Evolutionary conservation across 306 rosid species (phyloP), one percentile per base, ranked within the genome.

Genomic region (Inga laurina): DNA sequence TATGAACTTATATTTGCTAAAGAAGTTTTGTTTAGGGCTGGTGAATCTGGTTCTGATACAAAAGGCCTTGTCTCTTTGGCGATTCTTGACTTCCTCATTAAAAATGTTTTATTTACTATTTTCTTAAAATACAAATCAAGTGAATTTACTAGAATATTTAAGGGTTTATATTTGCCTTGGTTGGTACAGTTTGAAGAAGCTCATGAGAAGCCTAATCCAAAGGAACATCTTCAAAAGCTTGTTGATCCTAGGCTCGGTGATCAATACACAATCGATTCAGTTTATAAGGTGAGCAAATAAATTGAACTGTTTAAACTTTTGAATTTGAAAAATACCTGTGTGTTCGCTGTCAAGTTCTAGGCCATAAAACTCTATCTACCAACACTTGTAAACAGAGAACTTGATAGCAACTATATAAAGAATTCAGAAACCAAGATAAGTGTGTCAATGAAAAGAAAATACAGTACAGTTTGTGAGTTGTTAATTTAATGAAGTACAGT

Each of bases 271-370:
- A 75, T 88, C 54, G 95, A 91, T 62, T 87, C 92, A n/a, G 88
- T 91, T 51, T 77, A 72, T 78, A 91, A 91, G 95, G 92, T 90
- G 73, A 90, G 65, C 45, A 30, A 12, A 49, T 32, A 8, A 4
- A 9, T 49, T 51, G 19, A 72, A 27, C 62, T 30, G 4, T 70
- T 24, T 45, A 72, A 2, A 8, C n/a, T n/a, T n/a, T n/a, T n/a
- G 11, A 22, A n/a, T 11, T 72, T 13, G 41, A 7, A 64, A 64
- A n/a, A n/a, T n/a, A n/a, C n/a, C n/a, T n/a, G n/a, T 6, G 18
- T 8, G 21, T n/a, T n/a, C 13, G 16, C 19, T 64, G 18, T 12
- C 7, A 65, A 14, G 65, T 57, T 4, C 13, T 8, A 21, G 10
- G 13, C 65, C 8, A 2, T n/a, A 8, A 57, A 57, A 57, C 11